Base-by-base conservation (phyloP, 2,329 filamentous ascomycete genomes). In the Trichoderma atrobrunneum region DNA sequence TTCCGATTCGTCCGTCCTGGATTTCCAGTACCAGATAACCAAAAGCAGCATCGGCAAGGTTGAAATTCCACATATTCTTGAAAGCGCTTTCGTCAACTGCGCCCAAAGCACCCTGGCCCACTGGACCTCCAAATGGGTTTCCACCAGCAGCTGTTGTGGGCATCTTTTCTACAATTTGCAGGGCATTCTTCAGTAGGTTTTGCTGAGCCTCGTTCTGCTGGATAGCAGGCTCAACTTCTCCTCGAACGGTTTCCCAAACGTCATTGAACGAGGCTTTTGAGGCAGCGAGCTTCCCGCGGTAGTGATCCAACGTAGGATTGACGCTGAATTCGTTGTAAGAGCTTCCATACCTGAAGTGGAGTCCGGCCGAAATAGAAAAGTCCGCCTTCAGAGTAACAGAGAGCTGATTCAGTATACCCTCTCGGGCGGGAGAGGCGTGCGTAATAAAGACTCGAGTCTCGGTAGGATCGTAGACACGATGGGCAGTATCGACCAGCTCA, bases 21-120 rank as follows among this genome's bases (percentile, higher is more conserved):
- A 99, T 92, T 81, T 99, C 96, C 72, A 99, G 84, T 18, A 98
- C 94, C 66, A 99, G 87, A 87, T 94, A 99, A 73, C 96, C 96
- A 81, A 98, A 99, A 24, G 96, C 95, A 70, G 96, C 96, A 85
- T 99, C 96, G 34, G 96, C 96, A 76, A 99, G 84, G 82, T 98
- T 98, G 85, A 99, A 99, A 83, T 99, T 99, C 96, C 96, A 99
- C 96, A 98, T 98, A 81, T 99, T 99, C 87, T 99, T 99, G 88
- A 99, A 99, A 1, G 96, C 96, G 78, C 95, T 98, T 85, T 99
- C 96, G 75, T 99, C 96, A 21, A 99, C 94, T 79, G 97, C 93
- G 36, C 96, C 96, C 65, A 93, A 91, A 72, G 89, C 88, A 68
- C 88, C 85, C 65, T 90, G 90, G 51, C 92, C 92, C 68, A 91